phyloP scores from a whole-genome alignment of 805 yeast species.

The Debaryomyces hansenii region DNA sequence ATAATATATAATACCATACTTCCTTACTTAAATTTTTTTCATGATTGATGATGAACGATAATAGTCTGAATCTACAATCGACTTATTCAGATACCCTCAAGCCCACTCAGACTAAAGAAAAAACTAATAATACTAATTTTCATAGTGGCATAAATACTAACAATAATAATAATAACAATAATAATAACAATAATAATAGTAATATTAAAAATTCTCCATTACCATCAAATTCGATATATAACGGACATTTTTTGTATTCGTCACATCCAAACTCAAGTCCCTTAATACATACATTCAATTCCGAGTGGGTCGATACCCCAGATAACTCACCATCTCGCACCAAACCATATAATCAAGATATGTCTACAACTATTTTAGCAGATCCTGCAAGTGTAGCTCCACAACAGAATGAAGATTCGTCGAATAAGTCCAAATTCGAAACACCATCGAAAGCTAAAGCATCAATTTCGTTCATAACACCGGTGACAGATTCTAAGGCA shows the following conservation, averaged over 20 bases:
- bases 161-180: not conserved
- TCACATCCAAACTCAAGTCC: conserved; percentile 5
- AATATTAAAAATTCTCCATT: not conserved
- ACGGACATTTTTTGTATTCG: not conserved
- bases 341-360: conserved; percentile 8
- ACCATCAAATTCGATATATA: not conserved
- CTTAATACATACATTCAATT: conserved; percentile 14
- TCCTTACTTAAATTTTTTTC: not conserved
- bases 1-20: not conserved
- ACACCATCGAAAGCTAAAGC: conserved; percentile 10
- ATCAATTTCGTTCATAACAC: conserved; percentile 5
- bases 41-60: conserved; percentile 7
- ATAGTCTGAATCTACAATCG: conserved; percentile 1
- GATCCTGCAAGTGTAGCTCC: conserved; percentile 9
- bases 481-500: conserved; percentile 4
- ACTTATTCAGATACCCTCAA: not conserved
- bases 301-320: conserved; percentile 28
- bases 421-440: conserved; percentile 10
- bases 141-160: not conserved
- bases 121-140: not conserved
- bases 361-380: conserved; percentile 13
- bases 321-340: conserved; percentile 13
- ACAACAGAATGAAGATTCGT: not conserved
- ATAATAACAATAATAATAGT: not conserved
- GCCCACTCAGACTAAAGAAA: not conserved